Base-by-base conservation (phyloP, 768 basidiomycete species). In the Rhizopogon vinicolor region DNA sequence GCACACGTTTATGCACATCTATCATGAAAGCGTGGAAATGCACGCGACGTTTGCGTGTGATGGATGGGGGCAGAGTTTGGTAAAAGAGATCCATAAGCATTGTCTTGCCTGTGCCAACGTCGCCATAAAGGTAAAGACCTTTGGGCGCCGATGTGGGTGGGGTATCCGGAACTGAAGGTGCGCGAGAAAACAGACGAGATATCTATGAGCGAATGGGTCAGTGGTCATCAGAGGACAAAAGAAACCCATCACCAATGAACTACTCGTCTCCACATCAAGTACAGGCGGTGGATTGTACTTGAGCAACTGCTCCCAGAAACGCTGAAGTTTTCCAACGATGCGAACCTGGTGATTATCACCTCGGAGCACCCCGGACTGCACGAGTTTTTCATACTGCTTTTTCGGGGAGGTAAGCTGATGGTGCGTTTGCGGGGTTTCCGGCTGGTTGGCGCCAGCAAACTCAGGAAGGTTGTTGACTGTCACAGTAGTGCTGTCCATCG, bases 11-110 rank as follows among this genome's bases (percentile, higher is more conserved):
- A 69, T 98, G 92, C 19, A 98, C 94, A 66, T 99, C 97, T 58
- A 98, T 86, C 97, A 99, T 98, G 78, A 99, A 98, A 1, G 93
- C 92, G 66, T 98, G 95, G 68, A 99, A 99, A 70, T 99, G 97
- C 14, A 98, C 93, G 31, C 97, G 81, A 52, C 91, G 86, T 72
- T 91, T 92, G 56, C 83, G 81, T 44, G 72, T 81, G 52, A 90
- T 74, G 43, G 78, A 74, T 0, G 78, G 63, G 1, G 90, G 88
- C 1, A 97, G 83, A 1, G 93, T 85, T 59, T 86, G 82, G 75
- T 89, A 94, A 72, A 97, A 97, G 22, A 99, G 78, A 70, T 99
- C 97, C 97, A 99, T 99, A 59, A 99, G 85, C 95, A 98, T 98
- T 0, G 89, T 90, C 77, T 98, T 98, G 13, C 97, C 96, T 8